Conservation (phyloP, 2,329 filamentous ascomycete species). For the Aureobasidium subglaciale region DNA sequence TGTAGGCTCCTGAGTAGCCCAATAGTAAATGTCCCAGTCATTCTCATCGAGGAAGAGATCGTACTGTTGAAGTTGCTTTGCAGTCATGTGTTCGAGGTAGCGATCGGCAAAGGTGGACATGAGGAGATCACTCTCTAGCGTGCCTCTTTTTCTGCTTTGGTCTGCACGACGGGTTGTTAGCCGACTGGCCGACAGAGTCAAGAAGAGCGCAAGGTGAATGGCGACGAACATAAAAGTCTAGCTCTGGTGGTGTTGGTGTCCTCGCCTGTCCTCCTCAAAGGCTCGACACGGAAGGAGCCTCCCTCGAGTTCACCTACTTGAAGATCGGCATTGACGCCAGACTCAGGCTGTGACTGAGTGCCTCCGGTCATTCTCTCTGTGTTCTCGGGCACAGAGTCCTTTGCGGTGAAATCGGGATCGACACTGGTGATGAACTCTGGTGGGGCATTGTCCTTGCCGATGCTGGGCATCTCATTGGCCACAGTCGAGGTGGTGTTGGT, state of each 20-base stretch:
- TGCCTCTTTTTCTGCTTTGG: conserved; percentile 93
- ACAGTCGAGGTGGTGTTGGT: conserved; percentile 59
- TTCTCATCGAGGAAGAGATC: conserved; percentile 64
- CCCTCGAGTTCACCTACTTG: conserved; percentile 82
- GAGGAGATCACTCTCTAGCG: conserved; percentile 89
- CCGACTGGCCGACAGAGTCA: not conserved
- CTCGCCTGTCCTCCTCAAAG: conserved; percentile 77
- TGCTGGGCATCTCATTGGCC: conserved; percentile 54
- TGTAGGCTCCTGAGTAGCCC: conserved; percentile 79
- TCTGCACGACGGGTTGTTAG: conserved; percentile 48
- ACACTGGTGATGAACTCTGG: conserved; percentile 54
- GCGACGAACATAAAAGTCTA: conserved; percentile 61
- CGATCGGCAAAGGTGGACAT: conserved; percentile 88
- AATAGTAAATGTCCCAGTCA: conserved; percentile 99
- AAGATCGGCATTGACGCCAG: conserved; percentile 56
- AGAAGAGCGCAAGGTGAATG: conserved; percentile 15
- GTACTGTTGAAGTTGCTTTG: conserved; percentile 34
- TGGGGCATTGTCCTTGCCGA: conserved; percentile 50
- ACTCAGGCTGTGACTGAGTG: conserved; percentile 46
- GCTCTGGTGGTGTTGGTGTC: conserved; percentile 80
- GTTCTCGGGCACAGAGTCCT: conserved; percentile 55
- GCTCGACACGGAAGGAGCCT: conserved; percentile 79
- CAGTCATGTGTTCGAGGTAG: conserved; percentile 67
- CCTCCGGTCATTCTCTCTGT: conserved; percentile 60
- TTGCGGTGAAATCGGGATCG: conserved; percentile 50